Base-by-base conservation (phyloP, 345 rosid species). In the Carallia brachiata region DNA sequence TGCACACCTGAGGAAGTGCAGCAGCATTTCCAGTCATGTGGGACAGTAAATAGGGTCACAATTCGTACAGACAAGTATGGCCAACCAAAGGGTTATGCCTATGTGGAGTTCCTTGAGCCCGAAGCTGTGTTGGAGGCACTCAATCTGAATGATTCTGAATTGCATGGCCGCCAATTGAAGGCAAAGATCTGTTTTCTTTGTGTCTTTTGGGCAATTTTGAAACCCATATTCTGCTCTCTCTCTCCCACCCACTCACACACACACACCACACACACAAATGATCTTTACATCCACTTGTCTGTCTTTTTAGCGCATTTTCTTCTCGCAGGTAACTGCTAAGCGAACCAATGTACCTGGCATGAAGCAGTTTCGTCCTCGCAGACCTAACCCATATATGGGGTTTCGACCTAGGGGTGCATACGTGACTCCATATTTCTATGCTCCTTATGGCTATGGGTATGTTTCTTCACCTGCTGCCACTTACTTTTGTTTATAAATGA, bases 1-100 rank as follows among this genome's bases (percentile, higher is more conserved):
- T 85, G 92, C 73, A 87, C 88, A 8, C 90, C 96, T 65, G 90
- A 87, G 84, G 92, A 89, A 86, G 89, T 89, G 59, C 92, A 89
- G 82, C 92, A 80, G 74, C 90, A 86, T 83, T 89, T 89, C 75
- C 88, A 89, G 70, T 76, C 90, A 4, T 86, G 96, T 73, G 96
- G 96, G 57, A 86, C 92, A 4, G 89, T 89, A 58, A 86, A 87
- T 67, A 86, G 90, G 81, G 75, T 89, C 72, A 89, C 92, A 8
- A 86, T 89, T 67, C 87, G 88, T 19, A 81, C 92, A 7, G 90
- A 89, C 74, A 89, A 83, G 82, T 87, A 52, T 69, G 96, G 96
- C 56, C 90, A 86, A 50, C 92, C 96, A 67, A 89, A 87, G 74
- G 92, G 92, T 32, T 89, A 84, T 81, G 96, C 96, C 18, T 87